Conservation (phyloP, 345 rosid species). For the Rubroshorea leprosula region DNA sequence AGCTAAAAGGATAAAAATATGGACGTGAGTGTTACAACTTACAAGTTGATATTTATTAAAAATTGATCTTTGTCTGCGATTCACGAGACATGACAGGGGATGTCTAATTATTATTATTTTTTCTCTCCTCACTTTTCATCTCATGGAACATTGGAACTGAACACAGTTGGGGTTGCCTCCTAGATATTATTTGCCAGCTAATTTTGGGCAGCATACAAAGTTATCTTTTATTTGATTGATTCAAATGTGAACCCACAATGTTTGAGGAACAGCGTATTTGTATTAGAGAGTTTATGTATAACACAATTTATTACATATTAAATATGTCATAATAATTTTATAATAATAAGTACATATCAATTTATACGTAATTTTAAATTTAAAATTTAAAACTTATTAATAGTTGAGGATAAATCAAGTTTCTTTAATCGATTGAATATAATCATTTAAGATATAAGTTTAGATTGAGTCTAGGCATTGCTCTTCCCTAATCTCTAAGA, state of each 20-base stretch:
- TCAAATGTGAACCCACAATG: not conserved
- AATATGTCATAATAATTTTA: too few species aligned
- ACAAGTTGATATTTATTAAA: not conserved
- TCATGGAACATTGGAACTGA: not conserved
- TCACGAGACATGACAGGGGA: constrained; percentile 5
- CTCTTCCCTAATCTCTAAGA: too few species aligned
- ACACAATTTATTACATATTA: too few species aligned
- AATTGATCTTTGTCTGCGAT: not conserved
- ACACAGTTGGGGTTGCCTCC: too few species aligned
- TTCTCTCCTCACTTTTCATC: not conserved
- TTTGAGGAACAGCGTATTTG: not conserved
- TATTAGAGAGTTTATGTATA: too few species aligned
- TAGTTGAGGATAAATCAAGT: too few species aligned
- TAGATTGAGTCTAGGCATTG: too few species aligned
- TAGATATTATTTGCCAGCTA: constrained; percentile 14
- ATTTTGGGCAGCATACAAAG: not conserved
- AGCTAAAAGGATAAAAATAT: not conserved
- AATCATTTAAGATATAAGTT: too few species aligned
- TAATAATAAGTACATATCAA: too few species aligned
- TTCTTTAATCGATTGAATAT: too few species aligned
- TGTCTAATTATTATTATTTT: not conserved
- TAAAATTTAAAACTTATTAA: too few species aligned
- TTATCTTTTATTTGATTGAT: not conserved
- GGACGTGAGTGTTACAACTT: not conserved
- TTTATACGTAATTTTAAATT: too few species aligned